Evolutionary conservation across 2,329 filamentous ascomycete genomes (phyloP), one percentile per base, ranked within the genome.

Genomic region (Cadophora gregata): DNA sequence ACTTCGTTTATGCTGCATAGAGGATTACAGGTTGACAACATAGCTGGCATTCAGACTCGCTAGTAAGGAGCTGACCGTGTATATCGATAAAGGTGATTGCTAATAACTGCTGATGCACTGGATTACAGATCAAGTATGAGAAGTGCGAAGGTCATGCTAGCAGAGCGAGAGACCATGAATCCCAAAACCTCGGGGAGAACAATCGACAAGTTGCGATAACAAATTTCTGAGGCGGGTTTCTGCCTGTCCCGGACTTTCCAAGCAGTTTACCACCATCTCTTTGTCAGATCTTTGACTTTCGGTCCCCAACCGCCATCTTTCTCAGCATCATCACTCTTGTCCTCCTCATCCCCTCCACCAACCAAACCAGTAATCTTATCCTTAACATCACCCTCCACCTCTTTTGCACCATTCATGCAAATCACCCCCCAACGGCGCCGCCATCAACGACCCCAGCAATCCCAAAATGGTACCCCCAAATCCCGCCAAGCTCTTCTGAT

Each of bases 401-500:
- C 9, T 14, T 58, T 4, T 4, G 8, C 33, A 10, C 12, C 31
- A 4, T n/a, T 38, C 21, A 19, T 8, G 5, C 10, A 25, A 21
- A 24, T 24, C 33, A 58, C n/a, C 14, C 2, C 33, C 21, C 9
- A 42, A 16, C 9, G 55, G 53, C 10, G 55, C 55, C 33, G 33
- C 21, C 12, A 21, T 42, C 21, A 36, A 56, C 53, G 53, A 38
- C 1, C 55, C 31, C n/a, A 62, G 38, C n/a, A 29, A 42, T 9
- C 25, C 47, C 16, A 59, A 42, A 60, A 60, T 53, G 7, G 38
- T 33, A 25, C 36, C 50, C 16, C 60, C 64, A 63, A 63, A 55
- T 4, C 29, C 25, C 10, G 8, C 31, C 21, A 66, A 21, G 9
- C 38, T 59, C 10, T 50, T 45, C 51, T 19, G 8, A 31, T 63